Evolutionary conservation across 2,329 filamentous ascomycete genomes (phyloP).

Genomic region (Pezicula rhizophila): DNA sequence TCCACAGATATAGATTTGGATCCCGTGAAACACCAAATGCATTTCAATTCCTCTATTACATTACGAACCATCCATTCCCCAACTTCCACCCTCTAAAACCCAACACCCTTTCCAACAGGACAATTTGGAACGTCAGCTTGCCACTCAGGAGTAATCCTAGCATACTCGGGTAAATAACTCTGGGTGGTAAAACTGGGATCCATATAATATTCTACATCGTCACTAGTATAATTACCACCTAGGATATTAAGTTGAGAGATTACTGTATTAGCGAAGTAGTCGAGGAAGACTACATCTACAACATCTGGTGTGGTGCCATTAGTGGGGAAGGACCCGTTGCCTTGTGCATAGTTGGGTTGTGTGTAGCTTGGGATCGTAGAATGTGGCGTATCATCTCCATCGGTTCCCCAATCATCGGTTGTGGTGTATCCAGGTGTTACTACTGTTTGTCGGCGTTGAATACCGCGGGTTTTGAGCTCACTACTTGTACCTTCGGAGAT

Average conservation of each 20-base stretch:
- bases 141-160: slow-evolving; percentile 18
- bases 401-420: slow-evolving; percentile 69
- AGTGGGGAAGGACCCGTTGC: slow-evolving; percentile 55
- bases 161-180: slow-evolving; percentile 28
- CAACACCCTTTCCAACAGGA: slow-evolving; percentile 21
- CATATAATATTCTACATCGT: slow-evolving; percentile 26
- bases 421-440: slow-evolving; percentile 74
- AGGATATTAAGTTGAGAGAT: slow-evolving; percentile 58
- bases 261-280: slow-evolving; percentile 80
- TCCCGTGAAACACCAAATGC: no score
- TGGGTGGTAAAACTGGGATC: slow-evolving; percentile 24
- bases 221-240: slow-evolving; percentile 25
- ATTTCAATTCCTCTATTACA: no score
- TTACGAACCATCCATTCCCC: no score
- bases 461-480: slow-evolving; percentile 17
- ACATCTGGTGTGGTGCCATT: slow-evolving; percentile 49
- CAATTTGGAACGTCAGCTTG: slow-evolving; percentile 23
- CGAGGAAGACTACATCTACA: slow-evolving; percentile 84
- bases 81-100: slow-evolving; percentile 5
- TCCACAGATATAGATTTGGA: no score
- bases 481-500: slow-evolving; percentile 4
- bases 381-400: slow-evolving; percentile 88
- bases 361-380: slow-evolving; percentile 64
- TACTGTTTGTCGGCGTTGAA: slow-evolving; percentile 22
- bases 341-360: slow-evolving; percentile 77